A percentile compares a stretch with the other conserved stretches of the same genome.
Evolutionary conservation across 2,329 filamentous ascomycete genomes (phyloP).

Genomic region (Zymoseptoria pseudotritici): DNA sequence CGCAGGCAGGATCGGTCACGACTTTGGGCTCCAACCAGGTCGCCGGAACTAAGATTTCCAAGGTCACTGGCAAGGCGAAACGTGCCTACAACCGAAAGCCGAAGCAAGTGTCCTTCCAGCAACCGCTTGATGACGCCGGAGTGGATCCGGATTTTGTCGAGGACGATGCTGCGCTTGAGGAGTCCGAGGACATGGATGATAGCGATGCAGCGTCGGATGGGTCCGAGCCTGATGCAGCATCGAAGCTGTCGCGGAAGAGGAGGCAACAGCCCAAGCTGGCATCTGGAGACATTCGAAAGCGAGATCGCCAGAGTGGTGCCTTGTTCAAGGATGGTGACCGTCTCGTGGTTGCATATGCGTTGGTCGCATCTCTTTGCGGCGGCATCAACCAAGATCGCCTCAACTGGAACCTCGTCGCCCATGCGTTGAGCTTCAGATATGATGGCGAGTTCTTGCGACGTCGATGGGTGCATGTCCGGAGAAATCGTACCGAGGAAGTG

Average conservation of each 20-base stretch:
- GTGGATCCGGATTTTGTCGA: not conserved
- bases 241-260: not conserved
- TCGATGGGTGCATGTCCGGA: constrained; percentile 29
- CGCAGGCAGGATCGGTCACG: not conserved
- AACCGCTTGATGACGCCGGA: not conserved
- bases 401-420: constrained; percentile 37
- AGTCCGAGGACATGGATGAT: not conserved
- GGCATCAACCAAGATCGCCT: constrained; percentile 28
- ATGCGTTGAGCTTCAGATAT: constrained; percentile 32
- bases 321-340: constrained; percentile 25
- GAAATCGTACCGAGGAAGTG: constrained; percentile 15
- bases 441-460: constrained; percentile 33
- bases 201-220: not conserved
- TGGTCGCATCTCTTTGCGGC: constrained; percentile 28
- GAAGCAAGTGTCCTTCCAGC: not conserved
- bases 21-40: not conserved
- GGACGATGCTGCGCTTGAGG: not conserved
- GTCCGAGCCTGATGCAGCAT: not conserved
- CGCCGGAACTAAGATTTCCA: not conserved
- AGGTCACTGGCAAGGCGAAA: constrained; percentile 9
- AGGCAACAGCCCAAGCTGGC: not conserved
- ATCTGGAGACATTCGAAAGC: constrained; percentile 2
- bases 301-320: constrained; percentile 14
- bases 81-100: constrained; percentile 1
- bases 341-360: constrained; percentile 26